A percentile compares a stretch with the other conserved stretches of the same genome.
phyloP scores from a whole-genome alignment of 352 stramenopile genomes.

The Lagenidium giganteum region DNA sequence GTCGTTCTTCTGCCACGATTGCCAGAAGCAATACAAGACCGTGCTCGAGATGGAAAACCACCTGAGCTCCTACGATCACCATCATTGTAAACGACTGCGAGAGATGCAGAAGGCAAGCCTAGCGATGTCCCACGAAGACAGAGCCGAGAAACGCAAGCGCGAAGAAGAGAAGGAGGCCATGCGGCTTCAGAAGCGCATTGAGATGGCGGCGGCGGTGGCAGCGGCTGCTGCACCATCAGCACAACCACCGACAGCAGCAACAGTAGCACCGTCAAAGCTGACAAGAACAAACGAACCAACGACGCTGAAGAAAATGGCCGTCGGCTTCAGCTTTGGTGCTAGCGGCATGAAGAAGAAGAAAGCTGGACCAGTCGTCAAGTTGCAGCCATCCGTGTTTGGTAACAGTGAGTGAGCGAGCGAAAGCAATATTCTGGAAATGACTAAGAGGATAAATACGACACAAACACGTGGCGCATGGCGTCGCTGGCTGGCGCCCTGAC shows the following conservation, averaged over 20 bases:
- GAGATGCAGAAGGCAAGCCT: conserved; percentile 21
- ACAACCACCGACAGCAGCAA: no score
- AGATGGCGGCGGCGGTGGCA: conserved; percentile 11
- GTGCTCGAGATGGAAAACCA: conserved; percentile 71
- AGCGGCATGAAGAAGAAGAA: conserved; percentile 30
- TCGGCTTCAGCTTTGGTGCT: conserved; percentile 30
- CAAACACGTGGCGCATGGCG: no score
- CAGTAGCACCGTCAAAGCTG: neutral
- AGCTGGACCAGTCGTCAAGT: conserved; percentile 3
- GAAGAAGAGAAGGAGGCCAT: conserved; percentile 28
- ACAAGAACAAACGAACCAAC: neutral
- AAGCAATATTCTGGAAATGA: no score
- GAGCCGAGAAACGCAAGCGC: conserved; percentile 24
- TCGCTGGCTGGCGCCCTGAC: no score
- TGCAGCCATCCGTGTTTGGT: no score
- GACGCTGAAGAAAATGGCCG: conserved; percentile 12
- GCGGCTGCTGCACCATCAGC: no score
- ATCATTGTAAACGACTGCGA: conserved; percentile 50
- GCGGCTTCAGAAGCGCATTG: conserved; percentile 32
- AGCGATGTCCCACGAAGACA: conserved; percentile 9
- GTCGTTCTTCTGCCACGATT: conserved; percentile 51
- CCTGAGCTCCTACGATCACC: conserved; percentile 71
- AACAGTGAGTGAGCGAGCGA: no score
- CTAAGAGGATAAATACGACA: no score
- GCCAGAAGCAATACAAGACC: conserved; percentile 67